Conservation (phyloP, 495 filamentous ascomycete species). For the Acidomyces sp. region DNA sequence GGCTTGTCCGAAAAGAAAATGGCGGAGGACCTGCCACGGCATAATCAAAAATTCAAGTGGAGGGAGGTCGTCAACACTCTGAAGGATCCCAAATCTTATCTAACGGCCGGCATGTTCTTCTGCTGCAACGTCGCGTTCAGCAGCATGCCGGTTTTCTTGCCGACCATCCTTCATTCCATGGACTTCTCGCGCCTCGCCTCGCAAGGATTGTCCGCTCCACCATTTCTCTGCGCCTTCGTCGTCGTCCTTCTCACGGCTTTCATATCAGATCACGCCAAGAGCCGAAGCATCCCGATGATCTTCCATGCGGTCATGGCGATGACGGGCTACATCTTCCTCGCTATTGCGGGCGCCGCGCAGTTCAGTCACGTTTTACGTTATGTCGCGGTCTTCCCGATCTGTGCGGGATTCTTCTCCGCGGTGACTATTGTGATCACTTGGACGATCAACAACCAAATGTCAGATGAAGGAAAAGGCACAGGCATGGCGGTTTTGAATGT, state of each 20-base stretch:
- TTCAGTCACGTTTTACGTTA: constrained; percentile 33
- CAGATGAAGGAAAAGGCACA: constrained; percentile 41
- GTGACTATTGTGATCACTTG: constrained; percentile 53
- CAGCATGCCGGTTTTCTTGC: constrained; percentile 30
- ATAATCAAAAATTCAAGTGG: constrained; percentile 32
- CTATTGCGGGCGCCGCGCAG: constrained; percentile 28
- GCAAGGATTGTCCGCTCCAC: constrained; percentile 30
- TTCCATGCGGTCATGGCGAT: constrained; percentile 38
- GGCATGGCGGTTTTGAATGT: constrained; percentile 46
- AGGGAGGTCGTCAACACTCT: constrained; percentile 41
- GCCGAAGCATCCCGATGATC: constrained; percentile 23
- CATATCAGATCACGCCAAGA: constrained; percentile 24
- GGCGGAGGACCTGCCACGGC: constrained; percentile 5
- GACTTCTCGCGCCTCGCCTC: constrained; percentile 22
- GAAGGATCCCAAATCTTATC: constrained; percentile 51
- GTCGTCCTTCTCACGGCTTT: constrained; percentile 25
- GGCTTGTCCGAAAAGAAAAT: background rate
- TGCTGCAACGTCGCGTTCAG: constrained; percentile 30
- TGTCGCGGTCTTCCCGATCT: constrained; percentile 43
- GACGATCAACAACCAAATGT: constrained; percentile 40
- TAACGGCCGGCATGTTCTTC: constrained; percentile 46
- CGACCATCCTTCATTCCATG: constrained; percentile 29
- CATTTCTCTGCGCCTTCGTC: constrained; percentile 27
- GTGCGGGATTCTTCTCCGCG: constrained; percentile 47
- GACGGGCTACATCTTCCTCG: constrained; percentile 46